Base-by-base conservation (phyloP, 495 filamentous ascomycete species). In the Delitschia confertaspora region DNA sequence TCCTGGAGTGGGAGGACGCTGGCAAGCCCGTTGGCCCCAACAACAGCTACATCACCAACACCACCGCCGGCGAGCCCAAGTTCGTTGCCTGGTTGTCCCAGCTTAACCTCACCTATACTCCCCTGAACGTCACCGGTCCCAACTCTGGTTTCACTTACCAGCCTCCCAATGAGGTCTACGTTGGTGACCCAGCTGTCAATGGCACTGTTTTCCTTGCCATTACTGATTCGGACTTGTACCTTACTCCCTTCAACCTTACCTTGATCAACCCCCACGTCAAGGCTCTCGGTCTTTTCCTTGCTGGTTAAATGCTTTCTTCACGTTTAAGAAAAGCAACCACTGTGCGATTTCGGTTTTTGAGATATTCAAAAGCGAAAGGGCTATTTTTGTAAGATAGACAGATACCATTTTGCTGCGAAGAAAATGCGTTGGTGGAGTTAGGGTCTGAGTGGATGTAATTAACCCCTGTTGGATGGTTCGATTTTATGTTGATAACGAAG, bases 51-150 rank as follows among this genome's bases (percentile, higher is more conserved):
- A 53, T 84, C 16, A 93, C 86, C 0, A 62, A 69, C 7, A 69
- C 69, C 1, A 51, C 51, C 9, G 82, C 79, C 3, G 72, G 72
- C 1, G 49, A 55, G 3, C 79, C 83, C 0, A 61, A 60, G 27
- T 93, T 70, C 26, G 86, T 86, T 2, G 72, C 71, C 0, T 93
- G 83, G 84, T 72, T 80, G 6, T 69, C 65, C 13, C 85, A 91
- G 72, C 64, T 91, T 19, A 93, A 93, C 48, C 68, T 85, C 21
- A 93, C 85, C 0, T 89, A 89, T 60, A 75, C 83, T 2, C 67
- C 76, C 0, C 60, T 93, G 49, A 71, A 61, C 5, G 57, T 78
- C 38, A 64, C 69, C 3, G 65, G 66, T 4, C 60, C 63, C 17
- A 75, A 71, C 39, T 65, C 63, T 2, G 84, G 79, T 0, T 76